Evolutionary conservation across 2,329 filamentous ascomycete genomes (phyloP).

Genomic region (Hansfordia pulvinata): DNA sequence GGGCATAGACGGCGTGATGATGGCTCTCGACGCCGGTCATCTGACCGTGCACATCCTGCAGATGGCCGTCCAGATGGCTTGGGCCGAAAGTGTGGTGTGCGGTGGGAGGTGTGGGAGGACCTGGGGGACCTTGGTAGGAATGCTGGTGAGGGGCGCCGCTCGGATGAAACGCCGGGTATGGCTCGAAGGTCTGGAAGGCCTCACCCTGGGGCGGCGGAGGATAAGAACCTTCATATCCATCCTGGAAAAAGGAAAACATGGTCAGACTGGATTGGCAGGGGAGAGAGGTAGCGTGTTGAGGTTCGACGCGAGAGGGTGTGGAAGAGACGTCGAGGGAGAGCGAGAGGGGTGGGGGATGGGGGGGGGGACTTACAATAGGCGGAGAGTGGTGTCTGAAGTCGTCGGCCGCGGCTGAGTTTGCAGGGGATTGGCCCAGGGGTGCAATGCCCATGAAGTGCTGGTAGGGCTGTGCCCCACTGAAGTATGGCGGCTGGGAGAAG

Average conservation of each 20-base stretch:
- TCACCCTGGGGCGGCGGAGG: too few species aligned
- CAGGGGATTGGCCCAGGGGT: conserved; percentile 40
- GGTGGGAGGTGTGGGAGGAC: conserved; percentile 39
- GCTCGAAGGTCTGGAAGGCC: conserved; percentile 30
- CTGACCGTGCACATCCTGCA: conserved; percentile 8
- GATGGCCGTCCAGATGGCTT: too few species aligned
- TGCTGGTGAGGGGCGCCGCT: conserved; percentile 10
- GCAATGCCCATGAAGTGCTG: conserved; percentile 40
- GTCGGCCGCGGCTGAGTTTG: conserved; percentile 38
- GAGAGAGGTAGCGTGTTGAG: conserved; percentile 3
- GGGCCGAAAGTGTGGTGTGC: conserved; percentile 15
- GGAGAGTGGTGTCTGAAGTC: conserved; percentile 41
- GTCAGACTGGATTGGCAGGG: conserved; percentile 22
- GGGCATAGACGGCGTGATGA: conserved; percentile 17
- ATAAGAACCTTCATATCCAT: too few species aligned
- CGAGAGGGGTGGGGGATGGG: conserved; percentile 17
- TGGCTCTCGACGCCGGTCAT: conserved; percentile 8
- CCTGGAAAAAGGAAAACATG: conserved; percentile 38
- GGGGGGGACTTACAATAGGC: too few species aligned
- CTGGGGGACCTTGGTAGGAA: conserved; percentile 18
- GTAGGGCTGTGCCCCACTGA: conserved; percentile 32
- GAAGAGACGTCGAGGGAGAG: conserved; percentile 6
- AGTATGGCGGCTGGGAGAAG: conserved; percentile 39
- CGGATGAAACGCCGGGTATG: conserved; percentile 25
- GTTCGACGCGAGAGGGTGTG: conserved; percentile 7